phyloP scores from a whole-genome alignment of 495 filamentous ascomycete species.

The Clohesyomyces aquaticus region DNA sequence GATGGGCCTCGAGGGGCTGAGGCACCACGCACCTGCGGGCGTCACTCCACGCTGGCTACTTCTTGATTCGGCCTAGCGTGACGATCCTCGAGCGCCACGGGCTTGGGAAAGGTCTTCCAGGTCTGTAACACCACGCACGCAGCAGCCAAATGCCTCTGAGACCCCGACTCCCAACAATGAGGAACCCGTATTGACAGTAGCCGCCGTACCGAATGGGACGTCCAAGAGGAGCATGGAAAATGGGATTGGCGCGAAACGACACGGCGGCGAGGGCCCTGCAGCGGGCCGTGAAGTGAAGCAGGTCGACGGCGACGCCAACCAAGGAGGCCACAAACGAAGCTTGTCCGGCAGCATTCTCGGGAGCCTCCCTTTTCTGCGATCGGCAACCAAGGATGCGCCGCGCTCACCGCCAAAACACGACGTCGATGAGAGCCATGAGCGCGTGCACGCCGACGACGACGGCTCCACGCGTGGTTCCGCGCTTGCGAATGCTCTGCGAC shows the following conservation, averaged over 20 bases:
- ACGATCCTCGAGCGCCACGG: too few relatives aligned
- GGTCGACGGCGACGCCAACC: conserved; percentile 1
- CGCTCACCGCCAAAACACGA: conserved; percentile 50
- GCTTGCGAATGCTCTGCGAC: conserved; percentile 56
- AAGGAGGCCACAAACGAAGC: conserved; percentile 61
- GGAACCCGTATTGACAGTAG: neutral
- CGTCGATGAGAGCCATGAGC: conserved; percentile 45
- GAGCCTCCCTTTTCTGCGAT: conserved; percentile 52
- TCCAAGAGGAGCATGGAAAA: conserved; percentile 41
- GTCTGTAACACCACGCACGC: neutral
- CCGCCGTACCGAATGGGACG: conserved; percentile 27
- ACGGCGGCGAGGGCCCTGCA: conserved; percentile 16
- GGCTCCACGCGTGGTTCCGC: conserved; percentile 50
- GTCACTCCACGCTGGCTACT: too few relatives aligned
- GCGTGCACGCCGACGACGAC: conserved; percentile 49
- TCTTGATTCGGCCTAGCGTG: too few relatives aligned
- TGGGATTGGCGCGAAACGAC: conserved; percentile 30
- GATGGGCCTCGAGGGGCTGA: too few relatives aligned
- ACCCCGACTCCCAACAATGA: neutral
- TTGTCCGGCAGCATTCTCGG: conserved; percentile 67
- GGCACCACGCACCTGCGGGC: too few relatives aligned
- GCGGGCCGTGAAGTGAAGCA: conserved; percentile 1
- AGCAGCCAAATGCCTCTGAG: neutral
- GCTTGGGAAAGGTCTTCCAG: neutral
- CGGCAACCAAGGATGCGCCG: conserved; percentile 48